Evolutionary conservation across 2,329 filamentous ascomycete species (phyloP), one percentile per base, ranked within the genome.

Genomic region (Hypocrella siamensis): DNA sequence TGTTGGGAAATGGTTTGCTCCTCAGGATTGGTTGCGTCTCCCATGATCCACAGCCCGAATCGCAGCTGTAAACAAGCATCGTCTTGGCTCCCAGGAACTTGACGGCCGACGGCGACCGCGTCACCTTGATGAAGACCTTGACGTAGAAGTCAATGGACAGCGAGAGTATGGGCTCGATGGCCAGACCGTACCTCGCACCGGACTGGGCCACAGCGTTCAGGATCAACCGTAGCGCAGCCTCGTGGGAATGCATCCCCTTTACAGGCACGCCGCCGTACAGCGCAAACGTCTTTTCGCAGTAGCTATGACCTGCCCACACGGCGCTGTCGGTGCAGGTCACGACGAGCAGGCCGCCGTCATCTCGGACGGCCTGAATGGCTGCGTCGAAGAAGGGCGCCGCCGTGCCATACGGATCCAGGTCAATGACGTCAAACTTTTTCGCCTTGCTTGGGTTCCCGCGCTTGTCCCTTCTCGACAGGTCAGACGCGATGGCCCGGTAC

Each of bases 241-340:
- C 90, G 44, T 98, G 90, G 17, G 79, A 88, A 47, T 84, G 77
- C 31, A 70, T 63, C 1, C 85, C 86, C 56, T 93, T 93, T 37
- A 88, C 59, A 0, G 90, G 84, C 12, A 86, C 61, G 21, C 90
- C 90, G 4, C 90, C 90, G 47, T 98, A 98, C n/a, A 93, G 64
- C 1, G 88, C 77, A 52, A 77, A 98, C 3, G 84, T 74, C 61
- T 98, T 98, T 53, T 98, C 90, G 2, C 82, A 76, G 48, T 96
- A 98, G 34, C 86, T 84, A 43, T 83, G 81, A 1, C 88, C 93
- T 2, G 88, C 88, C 69, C 86, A 98, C 3, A 98, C 83, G 8
- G 81, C 85, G 8, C 88, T 86, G 53, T 98, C 90, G 0, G 90
- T 98, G 56, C 90, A 98, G 2, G 90, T 98, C 5, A 98, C 80